Base-by-base conservation (phyloP, 2,329 filamentous ascomycete genomes). In the Berkeleyomyces basicola region DNA sequence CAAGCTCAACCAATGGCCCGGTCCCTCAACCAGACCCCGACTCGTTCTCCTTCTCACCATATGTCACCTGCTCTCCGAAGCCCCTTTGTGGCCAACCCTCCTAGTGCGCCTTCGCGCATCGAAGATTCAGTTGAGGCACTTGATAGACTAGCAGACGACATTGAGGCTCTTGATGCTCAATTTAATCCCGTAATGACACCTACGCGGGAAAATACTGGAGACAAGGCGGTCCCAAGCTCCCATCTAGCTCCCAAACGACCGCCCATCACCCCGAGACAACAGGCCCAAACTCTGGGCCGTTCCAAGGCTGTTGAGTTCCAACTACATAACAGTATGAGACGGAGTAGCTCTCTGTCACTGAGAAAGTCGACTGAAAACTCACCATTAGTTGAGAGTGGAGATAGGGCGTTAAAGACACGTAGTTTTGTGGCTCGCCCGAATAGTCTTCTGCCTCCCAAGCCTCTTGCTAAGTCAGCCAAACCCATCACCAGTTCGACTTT, bases 91-190 rank as follows among this genome's bases (percentile, higher is more conserved):
- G 44, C 11, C 40, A 57, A 31, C 39, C 74, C 67, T 0, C 72
- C 74, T 10, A 72, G 65, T 46, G 67, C 70, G 55, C 69, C 71
- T 44, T 70, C 77, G 36, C 78, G 81, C 16, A 85, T 85, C 59
- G 83, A 85, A 68, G 82, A 85, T 68, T 84, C 82, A 1, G 72
- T 85, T 7, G 82, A 83, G 69, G 82, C 81, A 66, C 73, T 85
- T 23, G 83, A 85, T 68, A 74, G 76, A 65, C 74, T 85, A 14
- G 82, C 85, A 66, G 82, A 85, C 40, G 76, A 83, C 59, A 74
- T 85, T 7, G 82, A 85, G 66, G 79, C 76, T 1, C 73, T 83
- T 42, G 69, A 74, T 59, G 62, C 43, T 43, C 64, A 63, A 14
- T 61, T 63, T 33, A 53, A 58, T 23, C 2, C 71, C 76, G 65